Conservation (phyloP, 768 basidiomycete species). For the Chalciporus sphaerocephalus region DNA sequence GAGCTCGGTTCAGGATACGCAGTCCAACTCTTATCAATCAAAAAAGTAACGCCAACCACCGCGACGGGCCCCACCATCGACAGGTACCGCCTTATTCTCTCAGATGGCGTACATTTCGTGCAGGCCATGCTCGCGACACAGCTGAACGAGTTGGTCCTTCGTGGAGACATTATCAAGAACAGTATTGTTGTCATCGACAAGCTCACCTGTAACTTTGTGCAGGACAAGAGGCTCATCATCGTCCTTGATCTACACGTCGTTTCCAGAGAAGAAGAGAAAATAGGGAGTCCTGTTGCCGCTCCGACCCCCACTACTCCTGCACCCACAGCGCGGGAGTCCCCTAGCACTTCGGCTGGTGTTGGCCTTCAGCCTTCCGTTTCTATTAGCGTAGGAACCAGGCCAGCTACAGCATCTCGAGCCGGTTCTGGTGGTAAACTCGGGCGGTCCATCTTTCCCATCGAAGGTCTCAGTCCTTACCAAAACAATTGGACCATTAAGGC, state of each 20-base stretch:
- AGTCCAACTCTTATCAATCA: slow-evolving; percentile 81
- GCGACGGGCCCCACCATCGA: slow-evolving; percentile 39
- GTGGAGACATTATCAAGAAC: slow-evolving; percentile 58
- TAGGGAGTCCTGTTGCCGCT: slow-evolving; percentile 56
- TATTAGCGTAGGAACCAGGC: slow-evolving; percentile 10
- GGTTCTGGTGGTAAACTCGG: slow-evolving; percentile 16
- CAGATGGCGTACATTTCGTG: slow-evolving; percentile 80
- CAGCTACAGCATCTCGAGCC: slow-evolving; percentile 7
- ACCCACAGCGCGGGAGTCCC: slow-evolving; percentile 17
- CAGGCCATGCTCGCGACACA: slow-evolving; percentile 96
- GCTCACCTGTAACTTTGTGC: slow-evolving; percentile 78
- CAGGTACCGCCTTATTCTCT: slow-evolving; percentile 78
- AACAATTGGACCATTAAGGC: slow-evolving; percentile 99
- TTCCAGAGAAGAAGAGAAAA: slow-evolving; percentile 55
- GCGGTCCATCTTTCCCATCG: slow-evolving; percentile 71
- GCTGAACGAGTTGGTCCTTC: slow-evolving; percentile 70
- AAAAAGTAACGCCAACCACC: slow-evolving; percentile 52
- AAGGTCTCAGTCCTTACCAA: slow-evolving; percentile 92
- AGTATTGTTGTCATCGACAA: slow-evolving; percentile 66
- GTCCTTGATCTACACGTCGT: slow-evolving; percentile 64
- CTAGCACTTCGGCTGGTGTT: slow-evolving; percentile 29
- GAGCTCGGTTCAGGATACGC: slow-evolving; percentile 38
- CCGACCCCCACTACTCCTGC: slow-evolving; percentile 33
- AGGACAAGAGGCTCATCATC: slow-evolving; percentile 80
- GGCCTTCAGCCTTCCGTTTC: slow-evolving; percentile 26